A percentile compares a stretch with the other conserved stretches of the same genome.
Evolutionary conservation across 768 basidiomycete genomes (phyloP).

Genomic region (Leucosporidium scottii): DNA sequence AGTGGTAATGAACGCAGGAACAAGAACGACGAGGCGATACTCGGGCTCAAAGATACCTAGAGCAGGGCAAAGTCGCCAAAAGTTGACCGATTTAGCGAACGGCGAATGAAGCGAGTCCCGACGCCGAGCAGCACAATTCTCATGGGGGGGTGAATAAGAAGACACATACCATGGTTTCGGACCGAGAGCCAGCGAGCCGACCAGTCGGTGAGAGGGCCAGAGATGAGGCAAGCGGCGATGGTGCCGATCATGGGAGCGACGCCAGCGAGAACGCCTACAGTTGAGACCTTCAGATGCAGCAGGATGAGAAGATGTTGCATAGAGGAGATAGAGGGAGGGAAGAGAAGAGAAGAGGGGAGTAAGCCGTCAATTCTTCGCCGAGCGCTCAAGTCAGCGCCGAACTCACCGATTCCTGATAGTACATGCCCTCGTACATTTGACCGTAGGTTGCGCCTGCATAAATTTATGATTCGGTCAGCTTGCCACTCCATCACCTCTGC

Average conservation of each 20-base stretch:
- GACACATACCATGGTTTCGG: neutral
- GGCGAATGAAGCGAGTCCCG: too few species aligned
- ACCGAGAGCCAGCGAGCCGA: neutral
- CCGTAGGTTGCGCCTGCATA: neutral
- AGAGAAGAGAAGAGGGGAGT: too few species aligned
- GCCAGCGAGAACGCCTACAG: neutral
- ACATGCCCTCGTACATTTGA: neutral
- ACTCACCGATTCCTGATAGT: neutral
- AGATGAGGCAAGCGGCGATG: neutral
- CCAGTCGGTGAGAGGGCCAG: neutral
- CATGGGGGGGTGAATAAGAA: too few species aligned
- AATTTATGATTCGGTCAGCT: too few species aligned
- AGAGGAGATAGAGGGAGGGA: too few species aligned
- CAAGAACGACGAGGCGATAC: neutral
- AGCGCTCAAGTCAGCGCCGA: too few species aligned
- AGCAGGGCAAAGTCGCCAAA: too few species aligned
- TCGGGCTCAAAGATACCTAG: neutral
- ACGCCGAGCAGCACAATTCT: too few species aligned
- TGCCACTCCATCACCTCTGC: too few species aligned
- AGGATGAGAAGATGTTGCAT: too few species aligned
- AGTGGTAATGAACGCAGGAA: neutral
- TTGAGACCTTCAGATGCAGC: neutral
- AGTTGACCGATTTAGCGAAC: too few species aligned
- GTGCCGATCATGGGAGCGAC: constrained; percentile 1
- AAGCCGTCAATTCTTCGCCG: too few species aligned